Conservation (phyloP, 768 basidiomycete genomes). For the Pulveroboletus sp. region DNA sequence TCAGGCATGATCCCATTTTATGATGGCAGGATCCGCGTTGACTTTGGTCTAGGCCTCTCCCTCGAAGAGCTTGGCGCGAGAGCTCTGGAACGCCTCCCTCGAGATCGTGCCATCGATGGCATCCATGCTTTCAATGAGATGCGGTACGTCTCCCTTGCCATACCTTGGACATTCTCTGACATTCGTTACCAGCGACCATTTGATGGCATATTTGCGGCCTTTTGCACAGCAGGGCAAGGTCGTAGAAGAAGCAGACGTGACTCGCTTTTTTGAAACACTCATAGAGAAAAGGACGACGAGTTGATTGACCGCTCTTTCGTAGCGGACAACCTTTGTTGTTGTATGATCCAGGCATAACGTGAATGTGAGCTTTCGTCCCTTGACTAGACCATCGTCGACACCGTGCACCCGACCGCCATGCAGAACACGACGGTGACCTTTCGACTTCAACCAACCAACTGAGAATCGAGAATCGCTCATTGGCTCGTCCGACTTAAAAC, state of each 20-base stretch:
- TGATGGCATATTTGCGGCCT: slow-evolving; percentile 68
- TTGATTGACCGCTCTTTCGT: slow-evolving; percentile 1
- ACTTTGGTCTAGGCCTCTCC: slow-evolving; percentile 51
- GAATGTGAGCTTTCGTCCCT: too few relatives aligned
- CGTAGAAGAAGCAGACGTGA: slow-evolving; percentile 69
- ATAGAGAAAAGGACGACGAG: slow-evolving; percentile 29
- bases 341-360: too few relatives aligned
- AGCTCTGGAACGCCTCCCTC: slow-evolving; percentile 66
- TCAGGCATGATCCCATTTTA: slow-evolving; percentile 46
- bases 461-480: too few relatives aligned
- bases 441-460: too few relatives aligned
- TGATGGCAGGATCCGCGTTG: not conserved
- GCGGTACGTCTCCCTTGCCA: slow-evolving; percentile 47
- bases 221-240: slow-evolving; percentile 76
- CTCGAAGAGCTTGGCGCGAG: slow-evolving; percentile 82
- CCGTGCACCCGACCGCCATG: too few relatives aligned
- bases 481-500: too few relatives aligned
- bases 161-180: not conserved
- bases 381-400: too few relatives aligned
- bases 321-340: too few relatives aligned
- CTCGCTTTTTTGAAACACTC: slow-evolving; percentile 58
- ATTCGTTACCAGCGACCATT: slow-evolving; percentile 50
- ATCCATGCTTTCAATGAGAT: slow-evolving; percentile 81
- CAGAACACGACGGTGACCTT: too few relatives aligned
- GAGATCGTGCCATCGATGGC: slow-evolving; percentile 78